Evolutionary conservation across 495 filamentous ascomycete genomes (phyloP).

Genomic region (Recurvomyces mirabilis): DNA sequence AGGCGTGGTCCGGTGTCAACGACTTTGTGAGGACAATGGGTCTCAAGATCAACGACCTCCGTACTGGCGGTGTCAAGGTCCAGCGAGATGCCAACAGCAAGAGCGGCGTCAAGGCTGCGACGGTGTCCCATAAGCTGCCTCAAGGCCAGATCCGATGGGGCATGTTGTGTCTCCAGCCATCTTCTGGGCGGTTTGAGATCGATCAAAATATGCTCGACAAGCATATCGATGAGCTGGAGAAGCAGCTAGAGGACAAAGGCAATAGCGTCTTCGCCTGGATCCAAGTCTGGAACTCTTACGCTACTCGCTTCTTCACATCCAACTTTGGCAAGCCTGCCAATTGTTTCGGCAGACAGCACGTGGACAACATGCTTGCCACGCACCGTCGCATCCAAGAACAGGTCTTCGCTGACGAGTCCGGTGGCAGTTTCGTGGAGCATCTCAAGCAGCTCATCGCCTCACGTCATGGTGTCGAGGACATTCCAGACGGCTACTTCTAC

Average conservation of each 20-base stretch:
- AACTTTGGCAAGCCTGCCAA: slow-evolving; percentile 29
- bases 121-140: slow-evolving; percentile 15
- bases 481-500: slow-evolving; percentile 29
- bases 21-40: slow-evolving; percentile 25
- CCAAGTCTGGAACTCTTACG: slow-evolving; percentile 27
- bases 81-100: neutral
- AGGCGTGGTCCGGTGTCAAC: slow-evolving; percentile 23
- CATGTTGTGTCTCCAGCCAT: slow-evolving; percentile 21
- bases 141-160: slow-evolving; percentile 26
- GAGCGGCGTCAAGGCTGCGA: slow-evolving; percentile 21
- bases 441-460: slow-evolving; percentile 18
- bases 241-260: slow-evolving; percentile 20
- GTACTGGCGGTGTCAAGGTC: slow-evolving; percentile 17
- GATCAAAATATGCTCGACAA: slow-evolving; percentile 22
- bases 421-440: slow-evolving; percentile 19
- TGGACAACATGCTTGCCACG: slow-evolving; percentile 23
- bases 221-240: slow-evolving; percentile 24
- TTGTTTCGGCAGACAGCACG: slow-evolving; percentile 25
- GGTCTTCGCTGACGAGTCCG: slow-evolving; percentile 18
- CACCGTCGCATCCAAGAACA: slow-evolving; percentile 21
- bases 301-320: slow-evolving; percentile 21
- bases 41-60: slow-evolving; percentile 20
- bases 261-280: slow-evolving; percentile 25
- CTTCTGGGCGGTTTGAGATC: slow-evolving; percentile 23
- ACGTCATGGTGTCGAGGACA: slow-evolving; percentile 18